Base-by-base conservation (phyloP, 2,329 filamentous ascomycete species). In the Dactylellina parvicollis region DNA sequence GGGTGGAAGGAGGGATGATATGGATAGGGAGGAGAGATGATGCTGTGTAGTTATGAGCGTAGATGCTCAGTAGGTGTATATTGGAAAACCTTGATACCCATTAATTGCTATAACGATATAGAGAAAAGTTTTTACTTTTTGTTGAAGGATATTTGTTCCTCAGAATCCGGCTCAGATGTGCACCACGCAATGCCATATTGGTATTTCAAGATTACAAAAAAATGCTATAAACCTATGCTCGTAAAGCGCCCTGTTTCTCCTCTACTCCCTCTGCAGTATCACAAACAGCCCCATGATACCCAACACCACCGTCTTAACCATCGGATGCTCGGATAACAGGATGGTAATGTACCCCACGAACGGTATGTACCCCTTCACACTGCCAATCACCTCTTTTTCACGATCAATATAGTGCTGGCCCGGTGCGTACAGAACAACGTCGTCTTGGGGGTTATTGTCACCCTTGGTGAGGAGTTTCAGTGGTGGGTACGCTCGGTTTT, bases 291-390 rank as follows among this genome's bases (percentile, higher is more conserved):
- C 95, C 95, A 99, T 99, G 55, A 97, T 86, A 1, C 92, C 94
- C 79, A 99, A 81, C 89, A 98, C 91, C 24, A 89, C 94, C 44
- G 92, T 96, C 86, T 99, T 99, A 78, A 98, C 81, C 94, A 94
- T 98, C 4, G 95, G 95, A 80, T 99, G 89, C 81, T 99, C 95
- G 75, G 91, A 95, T 75, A 99, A 84, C 81, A 98, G 84, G 77
- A 99, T 99, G 1, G 95, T 99, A 47, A 98, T 93, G 79, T 98
- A 98, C 76, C 95, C 95, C 12, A 98, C 92, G 78, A 95, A 96
- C 0, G 95, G 95, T 66, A 98, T 89, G 80, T 96, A 99, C 36
- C 87, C 95, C 9, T 95, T 84, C 4, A 98, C 95, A 77, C 91
- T 96, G 47, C 95, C 95, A 66, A 99, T 92, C 64, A 99, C 93